phyloP scores from a whole-genome alignment of 306 rosid genomes.

The Canavalia gladiata region DNA sequence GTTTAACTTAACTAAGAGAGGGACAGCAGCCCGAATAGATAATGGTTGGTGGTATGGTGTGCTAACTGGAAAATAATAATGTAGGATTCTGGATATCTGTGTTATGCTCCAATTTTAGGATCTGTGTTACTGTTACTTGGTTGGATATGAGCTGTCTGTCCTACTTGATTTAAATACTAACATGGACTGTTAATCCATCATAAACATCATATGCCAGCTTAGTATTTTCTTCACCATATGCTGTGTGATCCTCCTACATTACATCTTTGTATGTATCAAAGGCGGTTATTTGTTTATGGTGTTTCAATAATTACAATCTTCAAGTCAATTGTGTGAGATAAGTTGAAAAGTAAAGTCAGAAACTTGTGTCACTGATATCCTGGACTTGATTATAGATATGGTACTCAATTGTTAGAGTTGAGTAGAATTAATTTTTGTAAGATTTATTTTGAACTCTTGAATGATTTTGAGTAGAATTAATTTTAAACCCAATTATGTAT shows the following conservation, averaged over 20 bases:
- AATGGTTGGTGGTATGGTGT: slow-evolving; percentile 51
- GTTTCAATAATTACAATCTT: background rate
- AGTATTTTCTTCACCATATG: slow-evolving; percentile 24
- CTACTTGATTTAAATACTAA: slow-evolving; percentile 21
- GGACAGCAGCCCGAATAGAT: slow-evolving; percentile 42
- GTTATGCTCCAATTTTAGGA: slow-evolving; percentile 40
- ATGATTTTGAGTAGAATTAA: no score
- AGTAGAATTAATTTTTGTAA: no score
- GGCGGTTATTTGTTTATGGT: slow-evolving; percentile 1
- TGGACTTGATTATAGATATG: background rate
- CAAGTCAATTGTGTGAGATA: slow-evolving; percentile 3
- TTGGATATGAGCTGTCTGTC: slow-evolving; percentile 51
- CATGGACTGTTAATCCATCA: slow-evolving; percentile 3
- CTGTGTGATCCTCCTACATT: slow-evolving; percentile 24
- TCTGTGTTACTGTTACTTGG: slow-evolving; percentile 41
- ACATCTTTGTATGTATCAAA: background rate
- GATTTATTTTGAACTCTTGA: no score
- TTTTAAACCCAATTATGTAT: no score
- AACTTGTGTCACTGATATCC: background rate
- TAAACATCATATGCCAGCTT: slow-evolving; percentile 39
- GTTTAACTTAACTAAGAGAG: slow-evolving; percentile 39
- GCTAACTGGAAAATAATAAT: slow-evolving; percentile 47
- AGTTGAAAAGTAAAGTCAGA: background rate
- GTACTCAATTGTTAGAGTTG: no score
- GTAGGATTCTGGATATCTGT: slow-evolving; percentile 44